These are phyloP conservation scores for Kodamaea laetipori DNA, from an alignment of 805 yeast genomes.

Conservation along the genomic window DNA sequence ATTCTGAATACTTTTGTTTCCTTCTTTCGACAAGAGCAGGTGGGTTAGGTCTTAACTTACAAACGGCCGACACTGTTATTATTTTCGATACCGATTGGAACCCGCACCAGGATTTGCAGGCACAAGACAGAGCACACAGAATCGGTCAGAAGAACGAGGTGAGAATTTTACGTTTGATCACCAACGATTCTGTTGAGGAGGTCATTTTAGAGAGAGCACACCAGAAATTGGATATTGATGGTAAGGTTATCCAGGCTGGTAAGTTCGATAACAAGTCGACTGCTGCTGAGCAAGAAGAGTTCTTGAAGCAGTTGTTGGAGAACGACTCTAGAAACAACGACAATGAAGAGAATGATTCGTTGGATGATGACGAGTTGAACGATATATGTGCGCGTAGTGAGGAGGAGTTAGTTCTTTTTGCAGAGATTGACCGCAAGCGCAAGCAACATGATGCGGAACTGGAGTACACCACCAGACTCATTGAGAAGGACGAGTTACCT, in stretches of 20 bases:
- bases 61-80: conserved; percentile 85
- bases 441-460: conserved; percentile 26
- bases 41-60: conserved; percentile 83
- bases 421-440: conserved; percentile 62
- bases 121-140: conserved; percentile 88
- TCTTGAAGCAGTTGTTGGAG: conserved; percentile 68
- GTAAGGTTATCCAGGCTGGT: conserved; percentile 90
- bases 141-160: conserved; percentile 90
- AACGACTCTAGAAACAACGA: conserved; percentile 60
- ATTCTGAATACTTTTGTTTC: conserved; percentile 78
- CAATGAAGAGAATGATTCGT: conserved; percentile 55
- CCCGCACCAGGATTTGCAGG: conserved; percentile 89
- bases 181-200: conserved; percentile 83
- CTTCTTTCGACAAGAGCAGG: conserved; percentile 84
- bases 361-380: conserved; percentile 72
- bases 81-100: conserved; percentile 91
- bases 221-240: conserved; percentile 82
- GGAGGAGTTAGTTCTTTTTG: conserved; percentile 57
- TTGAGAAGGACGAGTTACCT: conserved; percentile 29
- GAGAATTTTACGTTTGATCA: conserved; percentile 74
- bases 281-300: conserved; percentile 84
- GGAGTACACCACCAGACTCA: conserved; percentile 23
- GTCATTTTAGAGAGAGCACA: conserved; percentile 80
- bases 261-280: conserved; percentile 85
- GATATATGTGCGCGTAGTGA: conserved; percentile 71